Base-by-base conservation (phyloP, 306 rosid species). In the Astragalus glycyphyllos region DNA sequence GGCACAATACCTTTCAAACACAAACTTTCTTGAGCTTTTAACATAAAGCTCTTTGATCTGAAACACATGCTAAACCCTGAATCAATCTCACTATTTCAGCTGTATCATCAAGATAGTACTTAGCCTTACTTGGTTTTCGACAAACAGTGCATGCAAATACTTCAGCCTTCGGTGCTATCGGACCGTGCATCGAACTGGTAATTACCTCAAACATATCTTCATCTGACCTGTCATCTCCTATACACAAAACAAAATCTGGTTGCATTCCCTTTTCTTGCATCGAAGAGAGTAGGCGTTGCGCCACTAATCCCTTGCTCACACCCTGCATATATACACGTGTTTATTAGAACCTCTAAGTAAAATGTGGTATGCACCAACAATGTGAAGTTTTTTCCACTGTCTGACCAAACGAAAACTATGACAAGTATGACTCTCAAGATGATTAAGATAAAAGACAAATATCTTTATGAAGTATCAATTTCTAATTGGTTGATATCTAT, bases 181-280 rank as follows among this genome's bases (percentile, higher is more conserved):
- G 77, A 56, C 72, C 61, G 0, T 11, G 47, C 73, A 69, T 67
- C 1, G 81, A 74, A 11, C 81, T 66, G 10, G 60, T 53, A 34
- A 81, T 76, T 7, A 72, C 81, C 76, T 88, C 95, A 5, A 92
- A 92, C 98, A 92, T 89, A 66, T 92, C 98, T 79, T 92, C 98
- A 0, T 89, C 96, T 0, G 98, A 92, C 65, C 95, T 80, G 81
- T 92, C 96, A 58, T 92, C 98, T 46, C 98, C 98, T 45, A 92
- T 89, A 44, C 98, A 92, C 34, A 92, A 78, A 66, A 92, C 90
- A 42, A 92, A 89, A 70, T 92, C 96, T 11, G 95, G 95, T 44
- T 58, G 83, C 69, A 74, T 87, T 12, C 79, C 88, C 66, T 60
- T 88, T 77, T 85, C 82, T 63, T 47, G 74, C 92, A 86, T 86